These are phyloP conservation scores for Priceomyces haplophilus DNA, from an alignment of 805 yeast genomes.

Conservation along the genomic window DNA sequence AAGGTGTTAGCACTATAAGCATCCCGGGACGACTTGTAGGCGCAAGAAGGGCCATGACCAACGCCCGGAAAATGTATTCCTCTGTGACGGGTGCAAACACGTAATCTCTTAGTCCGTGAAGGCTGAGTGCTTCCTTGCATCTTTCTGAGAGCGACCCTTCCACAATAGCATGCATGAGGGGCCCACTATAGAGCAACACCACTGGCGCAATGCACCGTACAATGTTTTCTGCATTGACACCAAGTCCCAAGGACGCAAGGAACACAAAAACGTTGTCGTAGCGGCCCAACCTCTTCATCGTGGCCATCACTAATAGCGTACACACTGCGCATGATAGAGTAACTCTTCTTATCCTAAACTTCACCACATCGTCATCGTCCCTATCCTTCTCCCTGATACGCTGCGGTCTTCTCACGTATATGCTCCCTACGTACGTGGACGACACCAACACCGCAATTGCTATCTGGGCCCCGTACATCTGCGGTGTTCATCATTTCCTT, in stretches of 20 bases:
- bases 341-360: slow-evolving; percentile 39
- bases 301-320: slow-evolving; percentile 27
- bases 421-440: slow-evolving; percentile 43
- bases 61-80: slow-evolving; percentile 66
- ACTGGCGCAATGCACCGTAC: background rate
- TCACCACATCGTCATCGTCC: slow-evolving; percentile 43
- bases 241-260: slow-evolving; percentile 26
- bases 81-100: slow-evolving; percentile 76
- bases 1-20: slow-evolving; percentile 43
- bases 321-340: slow-evolving; percentile 27
- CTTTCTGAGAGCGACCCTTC: slow-evolving; percentile 13
- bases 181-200: slow-evolving; percentile 32
- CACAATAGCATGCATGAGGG: slow-evolving; percentile 33
- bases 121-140: slow-evolving; percentile 17
- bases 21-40: slow-evolving; percentile 5
- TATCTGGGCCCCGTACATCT: slow-evolving; percentile 1
- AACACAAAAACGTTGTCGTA: slow-evolving; percentile 7
- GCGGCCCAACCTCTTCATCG: slow-evolving; percentile 16
- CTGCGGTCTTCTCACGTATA: slow-evolving; percentile 31
- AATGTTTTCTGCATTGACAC: background rate
- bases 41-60: slow-evolving; percentile 25
- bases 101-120: slow-evolving; percentile 53
- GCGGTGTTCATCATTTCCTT: background rate
- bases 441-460: slow-evolving; percentile 34
- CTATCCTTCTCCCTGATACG: slow-evolving; percentile 25